Conservation (phyloP, 2,329 filamentous ascomycete species). For the Trichophyton rubrum region DNA sequence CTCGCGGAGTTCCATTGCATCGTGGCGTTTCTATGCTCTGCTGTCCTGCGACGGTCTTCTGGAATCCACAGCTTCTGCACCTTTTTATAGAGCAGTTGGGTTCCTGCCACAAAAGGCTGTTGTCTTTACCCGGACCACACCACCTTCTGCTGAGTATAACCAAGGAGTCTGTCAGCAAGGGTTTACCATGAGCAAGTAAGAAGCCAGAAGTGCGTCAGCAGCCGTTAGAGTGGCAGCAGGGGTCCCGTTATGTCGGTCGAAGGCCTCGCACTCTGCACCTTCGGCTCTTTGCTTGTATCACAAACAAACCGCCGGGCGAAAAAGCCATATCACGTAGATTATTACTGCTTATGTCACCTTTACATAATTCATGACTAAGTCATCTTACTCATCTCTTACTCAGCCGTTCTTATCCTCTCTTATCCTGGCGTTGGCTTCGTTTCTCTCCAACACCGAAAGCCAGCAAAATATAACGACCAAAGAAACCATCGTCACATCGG, state of each 20-base stretch:
- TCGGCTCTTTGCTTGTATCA: not conserved
- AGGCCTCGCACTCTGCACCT: too few species aligned
- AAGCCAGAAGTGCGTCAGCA: not conserved
- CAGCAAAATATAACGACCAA: not conserved
- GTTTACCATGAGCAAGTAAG: not conserved
- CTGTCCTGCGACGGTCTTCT: not conserved
- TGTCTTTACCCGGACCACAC: not conserved
- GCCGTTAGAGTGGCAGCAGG: not conserved
- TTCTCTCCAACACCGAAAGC: not conserved
- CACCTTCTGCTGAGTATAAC: not conserved
- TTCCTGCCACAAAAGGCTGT: not conserved
- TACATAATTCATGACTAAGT: not conserved
- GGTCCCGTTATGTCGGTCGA: not conserved
- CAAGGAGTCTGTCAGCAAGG: not conserved
- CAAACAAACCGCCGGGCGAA: not conserved
- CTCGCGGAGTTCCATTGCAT: constrained; percentile 26
- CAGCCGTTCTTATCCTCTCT: not conserved
- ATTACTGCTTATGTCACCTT: not conserved
- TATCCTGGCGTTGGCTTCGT: not conserved
- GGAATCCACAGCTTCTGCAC: not conserved
- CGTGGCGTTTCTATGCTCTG: not conserved
- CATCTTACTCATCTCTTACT: too few species aligned
- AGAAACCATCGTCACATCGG: not conserved
- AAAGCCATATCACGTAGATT: not conserved
- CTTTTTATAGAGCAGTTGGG: not conserved